phyloP scores from a whole-genome alignment of 2,329 filamentous ascomycete species.

The Colletotrichum sp. region DNA sequence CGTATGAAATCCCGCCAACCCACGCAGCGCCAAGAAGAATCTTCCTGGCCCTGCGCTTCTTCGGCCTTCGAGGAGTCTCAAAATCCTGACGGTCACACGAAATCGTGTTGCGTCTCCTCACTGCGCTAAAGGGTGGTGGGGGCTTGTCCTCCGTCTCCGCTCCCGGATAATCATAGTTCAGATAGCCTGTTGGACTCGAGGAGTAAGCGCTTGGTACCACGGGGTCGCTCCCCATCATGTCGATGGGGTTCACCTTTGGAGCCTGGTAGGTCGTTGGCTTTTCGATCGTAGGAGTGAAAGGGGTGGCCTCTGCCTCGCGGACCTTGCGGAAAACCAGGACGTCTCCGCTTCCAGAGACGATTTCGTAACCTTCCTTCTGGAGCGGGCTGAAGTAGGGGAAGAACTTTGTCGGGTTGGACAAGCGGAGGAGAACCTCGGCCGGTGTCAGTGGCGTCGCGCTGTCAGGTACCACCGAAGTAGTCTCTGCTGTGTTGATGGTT shows the following conservation, averaged over 20 bases:
- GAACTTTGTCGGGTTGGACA: slow-evolving; percentile 69
- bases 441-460: slow-evolving; percentile 58
- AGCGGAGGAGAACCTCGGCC: slow-evolving; percentile 61
- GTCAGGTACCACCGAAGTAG: slow-evolving; percentile 58
- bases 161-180: slow-evolving; percentile 59
- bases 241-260: slow-evolving; percentile 60
- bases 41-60: slow-evolving; percentile 48
- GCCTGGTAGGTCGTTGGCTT: slow-evolving; percentile 16
- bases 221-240: slow-evolving; percentile 51
- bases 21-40: slow-evolving; percentile 58
- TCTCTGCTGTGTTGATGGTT: slow-evolving; percentile 63
- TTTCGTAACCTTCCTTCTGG: slow-evolving; percentile 67
- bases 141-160: slow-evolving; percentile 33
- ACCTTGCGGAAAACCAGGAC: slow-evolving; percentile 72
- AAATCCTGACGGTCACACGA: slow-evolving; percentile 45
- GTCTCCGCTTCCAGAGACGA: slow-evolving; percentile 66
- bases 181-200: slow-evolving; percentile 68
- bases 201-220: slow-evolving; percentile 56
- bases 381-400: slow-evolving; percentile 66
- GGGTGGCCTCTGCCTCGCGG: slow-evolving; percentile 31
- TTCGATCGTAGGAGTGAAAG: slow-evolving; percentile 4
- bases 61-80: slow-evolving; percentile 45
- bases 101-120: slow-evolving; percentile 36
- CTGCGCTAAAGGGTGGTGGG: slow-evolving; percentile 44
- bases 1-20: slow-evolving; percentile 61